phyloP scores from a whole-genome alignment of 371 early-diverging fungal species.

The Gilbertella persicaria region DNA sequence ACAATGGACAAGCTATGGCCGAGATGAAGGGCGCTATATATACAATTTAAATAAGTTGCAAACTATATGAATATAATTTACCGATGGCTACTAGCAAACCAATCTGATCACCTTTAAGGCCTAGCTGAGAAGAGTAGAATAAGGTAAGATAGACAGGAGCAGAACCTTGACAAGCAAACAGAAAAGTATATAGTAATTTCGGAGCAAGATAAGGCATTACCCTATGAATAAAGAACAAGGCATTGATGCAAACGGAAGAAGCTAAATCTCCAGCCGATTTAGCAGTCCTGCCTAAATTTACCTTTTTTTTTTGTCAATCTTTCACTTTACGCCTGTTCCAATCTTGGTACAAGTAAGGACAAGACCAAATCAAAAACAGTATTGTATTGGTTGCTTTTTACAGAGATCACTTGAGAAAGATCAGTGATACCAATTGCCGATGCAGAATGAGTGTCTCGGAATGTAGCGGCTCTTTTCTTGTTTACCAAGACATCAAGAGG shows the following conservation, averaged over 20 bases:
- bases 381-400: too few species aligned
- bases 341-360: too few species aligned
- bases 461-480: too few species aligned
- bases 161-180: conserved; percentile 58
- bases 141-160: conserved; percentile 52
- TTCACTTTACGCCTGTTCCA: too few species aligned
- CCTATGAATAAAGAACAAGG: neutral
- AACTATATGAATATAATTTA: conserved; percentile 11
- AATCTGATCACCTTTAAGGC: conserved; percentile 53
- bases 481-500: too few species aligned
- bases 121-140: conserved; percentile 50
- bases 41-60: neutral
- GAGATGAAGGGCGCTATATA: conserved; percentile 52
- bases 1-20: conserved; percentile 55
- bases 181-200: conserved; percentile 50
- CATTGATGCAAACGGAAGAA: too few species aligned
- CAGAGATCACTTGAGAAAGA: too few species aligned
- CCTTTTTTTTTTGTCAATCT: too few species aligned
- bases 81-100: conserved; percentile 55
- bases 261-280: neutral
- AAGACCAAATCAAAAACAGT: too few species aligned
- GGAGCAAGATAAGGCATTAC: conserved; percentile 54
- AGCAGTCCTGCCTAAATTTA: neutral
- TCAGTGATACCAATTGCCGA: too few species aligned
- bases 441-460: too few species aligned